Evolutionary conservation across 2,329 filamentous ascomycete species (phyloP).

Genomic region (Cladosporium sp.): DNA sequence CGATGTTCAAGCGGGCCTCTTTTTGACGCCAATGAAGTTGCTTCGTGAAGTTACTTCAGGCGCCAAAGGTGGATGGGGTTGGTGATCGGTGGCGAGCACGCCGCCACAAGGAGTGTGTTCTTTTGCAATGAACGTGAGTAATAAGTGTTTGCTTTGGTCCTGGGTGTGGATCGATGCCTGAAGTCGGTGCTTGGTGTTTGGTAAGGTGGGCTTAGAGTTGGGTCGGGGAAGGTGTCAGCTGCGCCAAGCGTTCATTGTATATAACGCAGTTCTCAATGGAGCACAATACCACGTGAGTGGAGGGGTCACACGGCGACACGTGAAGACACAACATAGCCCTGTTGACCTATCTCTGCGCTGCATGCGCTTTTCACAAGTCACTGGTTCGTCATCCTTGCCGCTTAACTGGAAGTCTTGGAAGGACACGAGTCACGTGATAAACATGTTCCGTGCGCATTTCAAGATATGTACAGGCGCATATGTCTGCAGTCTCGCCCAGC

Average conservation of each 20-base stretch:
- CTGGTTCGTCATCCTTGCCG: neutral
- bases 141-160: neutral
- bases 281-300: neutral
- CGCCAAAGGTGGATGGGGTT: neutral
- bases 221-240: neutral
- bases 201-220: neutral
- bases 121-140: neutral
- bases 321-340: neutral
- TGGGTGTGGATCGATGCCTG: neutral
- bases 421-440: slow-evolving; percentile 7
- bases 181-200: neutral
- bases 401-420: neutral
- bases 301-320: neutral
- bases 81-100: neutral
- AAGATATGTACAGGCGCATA: slow-evolving; percentile 9
- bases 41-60: neutral
- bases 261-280: neutral
- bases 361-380: neutral
- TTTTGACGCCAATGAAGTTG: neutral
- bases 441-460: slow-evolving; percentile 6
- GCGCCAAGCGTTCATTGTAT: neutral
- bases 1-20: neutral
- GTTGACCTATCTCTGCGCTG: neutral
- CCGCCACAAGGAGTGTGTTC: neutral
- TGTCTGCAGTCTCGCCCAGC: neutral